phyloP scores from a whole-genome alignment of 2,329 filamentous ascomycete species.

The Remersonia thermophila region DNA sequence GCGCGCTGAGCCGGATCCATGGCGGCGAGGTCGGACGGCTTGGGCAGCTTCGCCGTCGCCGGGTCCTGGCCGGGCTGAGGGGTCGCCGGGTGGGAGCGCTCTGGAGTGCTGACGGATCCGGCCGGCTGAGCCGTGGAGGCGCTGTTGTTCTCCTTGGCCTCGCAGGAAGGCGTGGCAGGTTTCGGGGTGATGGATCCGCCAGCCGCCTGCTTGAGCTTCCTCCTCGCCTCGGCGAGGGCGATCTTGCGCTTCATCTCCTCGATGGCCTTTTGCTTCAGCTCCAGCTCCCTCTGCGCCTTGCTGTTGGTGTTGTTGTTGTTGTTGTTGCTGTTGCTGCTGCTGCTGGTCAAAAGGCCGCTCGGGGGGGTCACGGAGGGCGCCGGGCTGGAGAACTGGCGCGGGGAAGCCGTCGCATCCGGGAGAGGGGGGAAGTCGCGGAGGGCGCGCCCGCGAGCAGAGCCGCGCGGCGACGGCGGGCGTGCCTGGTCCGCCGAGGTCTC shows the following conservation, averaged over 20 bases:
- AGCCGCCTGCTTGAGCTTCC: slow-evolving; percentile 28
- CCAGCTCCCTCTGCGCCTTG: too few species aligned
- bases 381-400: slow-evolving; percentile 30
- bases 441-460: slow-evolving; percentile 21
- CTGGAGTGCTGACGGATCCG: slow-evolving; percentile 14
- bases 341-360: slow-evolving; percentile 23
- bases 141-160: slow-evolving; percentile 12
- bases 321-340: too few species aligned
- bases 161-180: slow-evolving; percentile 20
- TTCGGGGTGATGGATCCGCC: slow-evolving; percentile 20
- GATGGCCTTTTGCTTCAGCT: slow-evolving; percentile 44
- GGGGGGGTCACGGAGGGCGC: slow-evolving; percentile 28
- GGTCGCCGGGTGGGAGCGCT: slow-evolving; percentile 13
- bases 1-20: slow-evolving; percentile 6
- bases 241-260: slow-evolving; percentile 48
- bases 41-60: slow-evolving; percentile 18
- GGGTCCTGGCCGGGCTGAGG: slow-evolving; percentile 17
- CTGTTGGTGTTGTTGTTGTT: too few species aligned
- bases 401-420: slow-evolving; percentile 23
- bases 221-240: slow-evolving; percentile 45
- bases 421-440: slow-evolving; percentile 35
- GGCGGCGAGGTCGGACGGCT: slow-evolving; percentile 11
- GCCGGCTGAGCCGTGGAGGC: slow-evolving; percentile 8
- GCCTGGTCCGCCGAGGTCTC: slow-evolving; percentile 20
- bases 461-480: slow-evolving; percentile 21